Conservation (phyloP, 2,329 filamentous ascomycete genomes). For the Beauveria sp. region DNA sequence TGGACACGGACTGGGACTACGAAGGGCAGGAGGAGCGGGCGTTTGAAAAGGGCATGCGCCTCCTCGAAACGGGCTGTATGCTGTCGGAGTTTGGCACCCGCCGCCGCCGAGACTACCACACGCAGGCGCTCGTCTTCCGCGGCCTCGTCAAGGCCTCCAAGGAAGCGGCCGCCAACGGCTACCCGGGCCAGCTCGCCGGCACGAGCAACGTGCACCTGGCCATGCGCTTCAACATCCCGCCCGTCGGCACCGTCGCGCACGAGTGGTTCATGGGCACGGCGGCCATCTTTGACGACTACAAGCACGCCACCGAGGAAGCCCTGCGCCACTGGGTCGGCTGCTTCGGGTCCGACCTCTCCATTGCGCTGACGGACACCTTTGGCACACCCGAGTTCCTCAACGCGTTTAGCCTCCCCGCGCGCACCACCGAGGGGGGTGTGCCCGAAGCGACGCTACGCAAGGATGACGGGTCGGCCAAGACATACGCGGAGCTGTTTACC, state of each 20-base stretch:
- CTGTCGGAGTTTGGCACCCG: slow-evolving; percentile 93
- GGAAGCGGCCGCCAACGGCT: slow-evolving; percentile 57
- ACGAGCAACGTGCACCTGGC: slow-evolving; percentile 97
- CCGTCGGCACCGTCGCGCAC: slow-evolving; percentile 84
- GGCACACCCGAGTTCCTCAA: slow-evolving; percentile 84
- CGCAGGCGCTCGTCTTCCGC: slow-evolving; percentile 83
- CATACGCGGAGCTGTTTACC: slow-evolving; percentile 74
- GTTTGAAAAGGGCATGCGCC: slow-evolving; percentile 66
- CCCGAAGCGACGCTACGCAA: slow-evolving; percentile 34
- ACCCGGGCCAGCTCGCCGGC: slow-evolving; percentile 68
- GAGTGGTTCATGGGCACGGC: slow-evolving; percentile 99
- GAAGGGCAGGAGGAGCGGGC: slow-evolving; percentile 80
- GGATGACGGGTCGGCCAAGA: slow-evolving; percentile 38
- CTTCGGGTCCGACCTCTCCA: slow-evolving; percentile 77
- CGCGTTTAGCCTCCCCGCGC: slow-evolving; percentile 65
- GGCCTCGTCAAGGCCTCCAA: slow-evolving; percentile 74
- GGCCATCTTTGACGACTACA: slow-evolving; percentile 81
- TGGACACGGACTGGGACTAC: slow-evolving; percentile 88
- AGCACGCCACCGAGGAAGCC: slow-evolving; percentile 73
- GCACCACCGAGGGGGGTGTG: slow-evolving; percentile 35
- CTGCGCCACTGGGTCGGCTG: slow-evolving; percentile 84
- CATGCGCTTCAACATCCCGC: slow-evolving; percentile 79
- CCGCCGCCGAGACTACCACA: slow-evolving; percentile 85
- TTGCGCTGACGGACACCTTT: slow-evolving; percentile 94
- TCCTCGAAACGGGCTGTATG: slow-evolving; percentile 76